These are phyloP conservation scores for Stemphylium vesicarium DNA, from an alignment of 2,329 filamentous ascomycete genomes.

Conservation along the genomic window DNA sequence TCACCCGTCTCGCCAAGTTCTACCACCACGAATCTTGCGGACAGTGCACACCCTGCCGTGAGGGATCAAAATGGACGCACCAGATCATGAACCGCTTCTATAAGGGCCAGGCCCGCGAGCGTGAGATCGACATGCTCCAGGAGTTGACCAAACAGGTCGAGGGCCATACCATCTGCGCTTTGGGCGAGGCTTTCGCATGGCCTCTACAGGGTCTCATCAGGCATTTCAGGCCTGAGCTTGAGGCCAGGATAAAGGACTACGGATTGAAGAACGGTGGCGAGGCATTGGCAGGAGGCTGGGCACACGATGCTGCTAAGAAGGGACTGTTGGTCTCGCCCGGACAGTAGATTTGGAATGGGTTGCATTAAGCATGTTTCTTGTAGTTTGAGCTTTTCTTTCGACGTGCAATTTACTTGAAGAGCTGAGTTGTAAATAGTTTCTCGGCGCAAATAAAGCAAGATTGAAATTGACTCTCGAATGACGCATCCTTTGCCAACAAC, in stretches of 20 bases:
- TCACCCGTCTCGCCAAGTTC: constrained; percentile 91
- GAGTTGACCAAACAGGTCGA: constrained; percentile 99
- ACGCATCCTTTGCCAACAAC: background rate
- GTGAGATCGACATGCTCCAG: constrained; percentile 99
- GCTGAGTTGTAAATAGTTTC: constrained; percentile 47
- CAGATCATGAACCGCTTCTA: constrained; percentile 99
- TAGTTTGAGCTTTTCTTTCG: constrained; percentile 9
- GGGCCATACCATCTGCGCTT: constrained; percentile 96
- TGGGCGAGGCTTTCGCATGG: constrained; percentile 98
- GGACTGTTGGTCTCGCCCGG: constrained; percentile 88
- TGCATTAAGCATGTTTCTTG: constrained; percentile 38
- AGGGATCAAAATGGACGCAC: constrained; percentile 98
- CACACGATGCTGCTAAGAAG: constrained; percentile 73
- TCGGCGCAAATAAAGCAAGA: constrained; percentile 35
- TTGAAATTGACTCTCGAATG: constrained; percentile 11
- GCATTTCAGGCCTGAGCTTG: constrained; percentile 95
- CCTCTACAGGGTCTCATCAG: constrained; percentile 97
- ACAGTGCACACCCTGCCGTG: constrained; percentile 98
- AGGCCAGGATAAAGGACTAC: constrained; percentile 86
- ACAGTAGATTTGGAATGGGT: constrained; percentile 61
- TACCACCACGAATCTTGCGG: constrained; percentile 99
- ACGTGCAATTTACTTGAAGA: constrained; percentile 13
- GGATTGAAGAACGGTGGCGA: constrained; percentile 73
- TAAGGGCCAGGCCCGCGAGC: constrained; percentile 82
- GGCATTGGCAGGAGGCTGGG: constrained; percentile 87